Evolutionary conservation across 345 rosid species (phyloP).

Genomic region (Acer campestre): DNA sequence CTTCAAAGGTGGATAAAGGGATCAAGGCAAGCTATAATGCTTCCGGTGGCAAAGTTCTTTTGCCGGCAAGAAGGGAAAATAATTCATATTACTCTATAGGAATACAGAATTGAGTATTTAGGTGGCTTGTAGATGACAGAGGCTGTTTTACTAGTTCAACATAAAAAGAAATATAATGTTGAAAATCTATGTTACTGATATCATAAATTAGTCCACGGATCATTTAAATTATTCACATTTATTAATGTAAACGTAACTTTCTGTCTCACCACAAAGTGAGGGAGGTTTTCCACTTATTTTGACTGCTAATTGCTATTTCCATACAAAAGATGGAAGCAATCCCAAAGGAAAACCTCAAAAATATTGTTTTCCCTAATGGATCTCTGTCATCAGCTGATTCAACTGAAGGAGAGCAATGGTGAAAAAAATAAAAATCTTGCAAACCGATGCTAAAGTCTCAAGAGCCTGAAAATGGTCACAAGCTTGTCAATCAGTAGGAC

Average conservation of each 20-base stretch:
- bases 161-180: too few species aligned
- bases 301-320: neutral
- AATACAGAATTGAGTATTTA: too few species aligned
- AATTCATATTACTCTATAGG: too few species aligned
- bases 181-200: too few species aligned
- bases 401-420: constrained; percentile 8
- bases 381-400: constrained; percentile 6
- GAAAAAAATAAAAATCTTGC: neutral
- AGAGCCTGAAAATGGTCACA: neutral
- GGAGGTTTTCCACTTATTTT: constrained; percentile 21
- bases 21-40: too few species aligned
- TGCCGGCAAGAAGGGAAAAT: too few species aligned
- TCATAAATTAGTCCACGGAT: neutral
- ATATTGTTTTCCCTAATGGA: constrained; percentile 1
- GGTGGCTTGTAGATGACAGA: too few species aligned
- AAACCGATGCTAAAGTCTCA: constrained; percentile 7
- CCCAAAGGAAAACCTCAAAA: constrained; percentile 23
- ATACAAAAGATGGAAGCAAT: neutral
- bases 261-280: constrained; percentile 16
- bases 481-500: constrained; percentile 63
- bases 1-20: too few species aligned
- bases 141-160: too few species aligned
- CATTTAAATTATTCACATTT: neutral
- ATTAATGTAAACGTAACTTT: neutral
- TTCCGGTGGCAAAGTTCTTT: too few species aligned